These are phyloP conservation scores for Talaromyces albobiverticillius DNA, from an alignment of 2,329 filamentous ascomycete genomes.

Conservation along the genomic window DNA sequence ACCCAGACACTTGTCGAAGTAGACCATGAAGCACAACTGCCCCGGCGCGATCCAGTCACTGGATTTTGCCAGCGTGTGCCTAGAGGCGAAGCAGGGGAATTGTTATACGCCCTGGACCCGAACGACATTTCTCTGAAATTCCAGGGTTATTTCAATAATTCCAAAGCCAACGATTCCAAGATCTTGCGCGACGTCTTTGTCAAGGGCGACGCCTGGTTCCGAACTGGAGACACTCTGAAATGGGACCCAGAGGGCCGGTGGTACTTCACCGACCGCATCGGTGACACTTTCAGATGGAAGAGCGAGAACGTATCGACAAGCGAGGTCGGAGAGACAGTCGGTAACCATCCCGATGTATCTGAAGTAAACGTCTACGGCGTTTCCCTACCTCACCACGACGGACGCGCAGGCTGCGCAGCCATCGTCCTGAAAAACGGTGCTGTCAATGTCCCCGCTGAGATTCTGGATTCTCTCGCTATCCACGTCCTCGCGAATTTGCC, in stretches of 20 bases:
- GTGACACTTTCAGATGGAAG: slow-evolving; percentile 60
- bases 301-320: slow-evolving; percentile 78
- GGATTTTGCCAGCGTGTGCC: slow-evolving; percentile 63
- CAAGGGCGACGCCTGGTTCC: slow-evolving; percentile 78
- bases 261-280: slow-evolving; percentile 70
- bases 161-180: slow-evolving; percentile 68
- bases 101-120: slow-evolving; percentile 68
- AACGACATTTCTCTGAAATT: slow-evolving; percentile 63
- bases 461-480: slow-evolving; percentile 59
- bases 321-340: slow-evolving; percentile 75
- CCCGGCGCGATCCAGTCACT: slow-evolving; percentile 64
- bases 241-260: slow-evolving; percentile 67
- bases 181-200: slow-evolving; percentile 69
- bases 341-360: slow-evolving; percentile 61
- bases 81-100: slow-evolving; percentile 67
- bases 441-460: slow-evolving; percentile 33
- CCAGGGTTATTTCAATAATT: slow-evolving; percentile 79
- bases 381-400: slow-evolving; percentile 74
- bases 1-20: slow-evolving; percentile 62
- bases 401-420: slow-evolving; percentile 77
- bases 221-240: slow-evolving; percentile 78
- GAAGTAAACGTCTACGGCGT: slow-evolving; percentile 90
- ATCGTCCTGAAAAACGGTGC: slow-evolving; percentile 55
- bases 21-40: slow-evolving; percentile 68
- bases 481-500: slow-evolving; percentile 62